Percentiles rank a stretch among this genome's conserved stretches.
These are phyloP conservation scores for Suillus subalutaceus DNA, from an alignment of 768 basidiomycete species.

Conservation along the genomic window DNA sequence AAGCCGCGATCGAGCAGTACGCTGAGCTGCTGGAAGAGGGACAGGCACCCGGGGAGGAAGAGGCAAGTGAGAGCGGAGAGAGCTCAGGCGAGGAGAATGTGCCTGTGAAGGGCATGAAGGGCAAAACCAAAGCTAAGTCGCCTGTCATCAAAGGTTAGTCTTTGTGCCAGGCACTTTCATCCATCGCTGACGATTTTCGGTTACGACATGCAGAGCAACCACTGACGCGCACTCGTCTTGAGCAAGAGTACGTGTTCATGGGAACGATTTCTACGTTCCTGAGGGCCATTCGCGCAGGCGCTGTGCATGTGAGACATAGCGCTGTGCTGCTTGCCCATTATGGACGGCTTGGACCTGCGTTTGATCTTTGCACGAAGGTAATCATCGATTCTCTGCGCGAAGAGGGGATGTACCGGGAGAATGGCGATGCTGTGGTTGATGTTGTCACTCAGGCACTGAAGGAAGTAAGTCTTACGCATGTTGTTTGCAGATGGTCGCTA, in stretches of 20 bases:
- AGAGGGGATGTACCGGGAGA: conserved; percentile 76
- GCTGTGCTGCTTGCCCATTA: conserved; percentile 80
- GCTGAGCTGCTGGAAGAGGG: conserved; percentile 59
- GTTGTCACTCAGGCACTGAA: conserved; percentile 73
- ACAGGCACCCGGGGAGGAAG: conserved; percentile 35
- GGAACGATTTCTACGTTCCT: conserved; percentile 82
- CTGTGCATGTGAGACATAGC: conserved; percentile 77
- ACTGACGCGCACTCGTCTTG: conserved; percentile 55
- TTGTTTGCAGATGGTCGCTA: not conserved
- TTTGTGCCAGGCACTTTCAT: not conserved
- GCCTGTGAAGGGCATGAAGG: conserved; percentile 36
- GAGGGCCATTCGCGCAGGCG: conserved; percentile 79
- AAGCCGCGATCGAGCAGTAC: conserved; percentile 88
- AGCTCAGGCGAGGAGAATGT: conserved; percentile 42
- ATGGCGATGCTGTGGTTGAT: conserved; percentile 66
- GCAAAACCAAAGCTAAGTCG: conserved; percentile 31
- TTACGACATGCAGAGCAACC: conserved; percentile 11
- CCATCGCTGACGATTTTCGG: not conserved
- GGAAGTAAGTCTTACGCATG: conserved; percentile 54
- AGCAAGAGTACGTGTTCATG: conserved; percentile 81
- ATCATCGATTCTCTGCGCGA: conserved; percentile 85
- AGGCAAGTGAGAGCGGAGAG: conserved; percentile 40
- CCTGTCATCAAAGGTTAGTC: conserved; percentile 41
- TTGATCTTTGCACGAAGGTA: conserved; percentile 81
- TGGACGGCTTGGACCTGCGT: conserved; percentile 79